phyloP scores from a whole-genome alignment of 2,329 filamentous ascomycete species.

The Byssothecium circinans region DNA sequence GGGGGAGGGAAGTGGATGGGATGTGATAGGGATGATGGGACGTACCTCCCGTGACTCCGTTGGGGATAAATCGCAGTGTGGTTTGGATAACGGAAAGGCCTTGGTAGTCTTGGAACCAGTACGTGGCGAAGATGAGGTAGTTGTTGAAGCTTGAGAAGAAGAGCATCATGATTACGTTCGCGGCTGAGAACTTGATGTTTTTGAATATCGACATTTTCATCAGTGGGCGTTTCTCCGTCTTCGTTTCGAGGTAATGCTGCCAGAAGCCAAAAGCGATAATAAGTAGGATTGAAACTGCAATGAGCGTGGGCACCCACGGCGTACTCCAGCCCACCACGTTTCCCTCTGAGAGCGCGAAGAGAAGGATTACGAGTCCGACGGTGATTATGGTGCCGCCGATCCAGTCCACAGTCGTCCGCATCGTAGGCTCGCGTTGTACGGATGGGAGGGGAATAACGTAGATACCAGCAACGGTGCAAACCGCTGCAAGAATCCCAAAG shows the following conservation, averaged over 20 bases:
- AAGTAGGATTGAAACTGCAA: conserved; percentile 61
- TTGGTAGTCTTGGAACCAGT: conserved; percentile 70
- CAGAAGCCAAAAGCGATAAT: conserved; percentile 61
- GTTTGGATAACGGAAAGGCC: conserved; percentile 65
- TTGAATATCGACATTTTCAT: conserved; percentile 68
- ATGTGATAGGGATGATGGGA: background rate
- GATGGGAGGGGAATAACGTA: conserved; percentile 61
- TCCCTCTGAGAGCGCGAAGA: conserved; percentile 69
- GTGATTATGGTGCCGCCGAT: conserved; percentile 66
- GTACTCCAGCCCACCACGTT: conserved; percentile 69
- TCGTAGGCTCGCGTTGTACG: conserved; percentile 28
- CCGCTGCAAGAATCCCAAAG: conserved; percentile 61
- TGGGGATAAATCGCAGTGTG: conserved; percentile 69
- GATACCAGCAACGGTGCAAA: conserved; percentile 60
- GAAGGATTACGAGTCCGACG: conserved; percentile 60
- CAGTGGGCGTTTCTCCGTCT: conserved; percentile 55
- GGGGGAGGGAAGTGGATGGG: background rate
- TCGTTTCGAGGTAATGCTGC: conserved; percentile 62
- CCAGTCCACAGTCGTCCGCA: conserved; percentile 63
- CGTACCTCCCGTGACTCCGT: conserved; percentile 57
- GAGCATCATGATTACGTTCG: conserved; percentile 65
- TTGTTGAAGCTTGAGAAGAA: conserved; percentile 72
- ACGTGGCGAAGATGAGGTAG: conserved; percentile 68
- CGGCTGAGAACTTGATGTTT: conserved; percentile 62
- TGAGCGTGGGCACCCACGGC: conserved; percentile 62